Percentiles rank a stretch among this genome's conserved stretches.
Conservation (phyloP, 164 flowering plant species). For the Platanus orientalis region DNA sequence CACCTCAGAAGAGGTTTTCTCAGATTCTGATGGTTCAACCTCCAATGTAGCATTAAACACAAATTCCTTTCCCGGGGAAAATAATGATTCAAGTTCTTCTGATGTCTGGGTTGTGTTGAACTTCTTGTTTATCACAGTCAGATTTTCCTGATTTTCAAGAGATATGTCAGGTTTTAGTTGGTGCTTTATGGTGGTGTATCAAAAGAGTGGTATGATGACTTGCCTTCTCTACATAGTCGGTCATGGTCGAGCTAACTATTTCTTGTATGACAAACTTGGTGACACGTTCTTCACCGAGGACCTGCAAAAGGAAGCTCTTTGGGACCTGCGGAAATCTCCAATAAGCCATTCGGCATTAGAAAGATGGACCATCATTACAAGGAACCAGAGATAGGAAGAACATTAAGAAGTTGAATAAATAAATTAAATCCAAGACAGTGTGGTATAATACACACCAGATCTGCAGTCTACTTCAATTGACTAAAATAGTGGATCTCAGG, state of each 20-base stretch:
- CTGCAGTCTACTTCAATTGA: too few species aligned
- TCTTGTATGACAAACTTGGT: conserved; percentile 74
- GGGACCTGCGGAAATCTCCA: conserved; percentile 49
- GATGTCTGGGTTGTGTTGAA: conserved; percentile 60
- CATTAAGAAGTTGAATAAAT: background rate
- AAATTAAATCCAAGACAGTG: too few species aligned
- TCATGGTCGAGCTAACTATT: conserved; percentile 53
- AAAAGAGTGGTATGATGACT: conserved; percentile 12
- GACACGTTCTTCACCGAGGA: conserved; percentile 66
- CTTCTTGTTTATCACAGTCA: conserved; percentile 59
- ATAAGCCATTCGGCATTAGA: background rate
- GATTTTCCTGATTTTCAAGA: conserved; percentile 43
- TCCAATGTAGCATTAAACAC: conserved; percentile 65
- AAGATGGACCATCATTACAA: background rate
- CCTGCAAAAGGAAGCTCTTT: conserved; percentile 49
- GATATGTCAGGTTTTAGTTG: background rate
- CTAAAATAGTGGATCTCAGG: too few species aligned
- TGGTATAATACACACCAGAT: too few species aligned
- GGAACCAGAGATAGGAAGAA: background rate
- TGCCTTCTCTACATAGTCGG: conserved; percentile 64
- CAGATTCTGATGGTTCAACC: conserved; percentile 38
- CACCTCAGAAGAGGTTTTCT: conserved; percentile 12
- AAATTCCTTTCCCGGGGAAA: conserved; percentile 58
- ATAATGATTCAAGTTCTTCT: conserved; percentile 54
- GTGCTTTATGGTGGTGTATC: background rate